phyloP scores from a whole-genome alignment of 495 filamentous ascomycete genomes.

The Aspergillus funiculosus region DNA sequence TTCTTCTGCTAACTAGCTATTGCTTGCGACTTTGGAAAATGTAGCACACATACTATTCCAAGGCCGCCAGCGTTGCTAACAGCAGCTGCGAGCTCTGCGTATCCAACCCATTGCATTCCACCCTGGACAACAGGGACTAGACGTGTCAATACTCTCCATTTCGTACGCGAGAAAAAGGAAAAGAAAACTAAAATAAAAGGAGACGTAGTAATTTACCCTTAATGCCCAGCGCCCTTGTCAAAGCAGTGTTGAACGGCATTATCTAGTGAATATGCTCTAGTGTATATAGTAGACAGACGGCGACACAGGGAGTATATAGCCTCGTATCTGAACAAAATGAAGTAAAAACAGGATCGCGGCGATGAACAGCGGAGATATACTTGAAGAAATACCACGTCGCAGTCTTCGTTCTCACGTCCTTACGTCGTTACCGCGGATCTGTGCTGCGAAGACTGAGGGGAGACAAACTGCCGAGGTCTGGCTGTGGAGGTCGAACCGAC shows the following conservation, averaged over 20 bases:
- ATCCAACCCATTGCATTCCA: constrained; percentile 90
- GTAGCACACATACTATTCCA: constrained; percentile 55
- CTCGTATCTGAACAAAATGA: no score
- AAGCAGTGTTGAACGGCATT: constrained; percentile 90
- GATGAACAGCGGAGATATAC: neutral
- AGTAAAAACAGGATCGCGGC: no score
- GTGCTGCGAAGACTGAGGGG: constrained; percentile 23
- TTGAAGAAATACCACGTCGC: neutral
- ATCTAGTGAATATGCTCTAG: no score
- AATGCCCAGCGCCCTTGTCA: constrained; percentile 87
- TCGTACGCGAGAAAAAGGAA: neutral
- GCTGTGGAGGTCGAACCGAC: constrained; percentile 14
- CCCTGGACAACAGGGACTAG: constrained; percentile 94
- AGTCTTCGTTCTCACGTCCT: no score
- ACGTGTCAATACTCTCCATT: neutral
- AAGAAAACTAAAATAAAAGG: no score
- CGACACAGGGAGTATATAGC: no score
- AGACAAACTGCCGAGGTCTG: constrained; percentile 34
- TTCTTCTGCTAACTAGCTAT: neutral
- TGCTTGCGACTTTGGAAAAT: neutral
- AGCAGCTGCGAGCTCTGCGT: constrained; percentile 86
- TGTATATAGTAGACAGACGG: no score
- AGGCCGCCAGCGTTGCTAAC: constrained; percentile 94
- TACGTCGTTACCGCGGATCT: constrained; percentile 27
- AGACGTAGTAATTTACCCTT: constrained; percentile 45